These are phyloP conservation scores for Candida smagusa DNA, from an alignment of 1,139 yeast genomes.

Conservation along the genomic window DNA sequence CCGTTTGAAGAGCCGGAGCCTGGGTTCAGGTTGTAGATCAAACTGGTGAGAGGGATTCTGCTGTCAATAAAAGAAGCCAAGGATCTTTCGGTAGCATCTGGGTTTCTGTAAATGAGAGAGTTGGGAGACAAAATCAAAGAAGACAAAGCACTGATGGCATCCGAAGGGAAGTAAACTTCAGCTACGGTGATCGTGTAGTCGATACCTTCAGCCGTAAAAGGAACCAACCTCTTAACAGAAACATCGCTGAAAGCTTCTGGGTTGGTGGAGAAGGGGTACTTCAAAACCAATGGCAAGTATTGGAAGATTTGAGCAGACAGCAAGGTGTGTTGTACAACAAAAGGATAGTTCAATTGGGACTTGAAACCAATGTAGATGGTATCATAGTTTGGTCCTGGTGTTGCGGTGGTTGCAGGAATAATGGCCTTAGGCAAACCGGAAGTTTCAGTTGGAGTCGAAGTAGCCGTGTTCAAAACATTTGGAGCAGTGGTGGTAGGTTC, in stretches of 20 bases:
- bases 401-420: conserved; percentile 45
- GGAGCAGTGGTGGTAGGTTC: conserved; percentile 25
- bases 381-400: conserved; percentile 50
- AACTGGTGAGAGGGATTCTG: conserved; percentile 59
- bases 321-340: conserved; percentile 61
- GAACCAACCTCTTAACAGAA: conserved; percentile 59
- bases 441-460: conserved; percentile 32
- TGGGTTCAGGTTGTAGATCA: conserved; percentile 21
- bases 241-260: conserved; percentile 31
- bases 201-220: conserved; percentile 52
- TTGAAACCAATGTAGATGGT: conserved; percentile 71
- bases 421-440: conserved; percentile 69
- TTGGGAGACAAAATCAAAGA: conserved; percentile 36
- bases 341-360: conserved; percentile 64
- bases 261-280: conserved; percentile 46
- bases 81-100: conserved; percentile 42
- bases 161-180: conserved; percentile 67
- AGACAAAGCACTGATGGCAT: conserved; percentile 43
- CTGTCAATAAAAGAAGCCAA: conserved; percentile 60
- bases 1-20: conserved; percentile 15
- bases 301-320: conserved; percentile 76
- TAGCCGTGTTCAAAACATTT: conserved; percentile 27
- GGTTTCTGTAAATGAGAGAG: conserved; percentile 51
- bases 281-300: conserved; percentile 58
- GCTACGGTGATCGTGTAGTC: conserved; percentile 71